These are phyloP conservation scores for Globisporangium cystogenes DNA, from an alignment of 352 stramenopile species.

Conservation along the genomic window DNA sequence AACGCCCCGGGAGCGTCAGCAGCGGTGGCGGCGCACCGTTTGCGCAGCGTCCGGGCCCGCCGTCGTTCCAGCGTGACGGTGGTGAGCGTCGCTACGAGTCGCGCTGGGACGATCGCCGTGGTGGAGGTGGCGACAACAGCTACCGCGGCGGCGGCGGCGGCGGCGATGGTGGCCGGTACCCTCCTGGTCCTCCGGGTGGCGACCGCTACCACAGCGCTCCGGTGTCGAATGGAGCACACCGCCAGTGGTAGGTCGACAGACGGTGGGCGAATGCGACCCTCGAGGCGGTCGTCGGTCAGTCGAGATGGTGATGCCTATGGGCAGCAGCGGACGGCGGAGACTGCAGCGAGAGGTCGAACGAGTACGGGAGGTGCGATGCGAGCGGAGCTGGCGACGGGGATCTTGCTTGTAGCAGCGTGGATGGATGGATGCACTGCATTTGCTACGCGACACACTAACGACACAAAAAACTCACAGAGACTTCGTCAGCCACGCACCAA, in stretches of 20 bases:
- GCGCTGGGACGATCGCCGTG: constrained; percentile 65
- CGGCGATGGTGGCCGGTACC: constrained; percentile 10
- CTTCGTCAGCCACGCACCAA: too few relatives aligned
- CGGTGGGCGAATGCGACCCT: not conserved
- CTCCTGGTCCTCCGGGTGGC: not conserved
- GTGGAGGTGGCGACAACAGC: constrained; percentile 17
- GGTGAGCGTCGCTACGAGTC: constrained; percentile 52
- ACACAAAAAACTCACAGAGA: not conserved
- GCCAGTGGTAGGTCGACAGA: constrained; percentile 1
- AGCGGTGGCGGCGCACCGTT: constrained; percentile 33
- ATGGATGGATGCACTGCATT: not conserved
- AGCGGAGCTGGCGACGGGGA: not conserved
- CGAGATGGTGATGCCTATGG: too few relatives aligned
- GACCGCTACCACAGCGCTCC: constrained; percentile 10
- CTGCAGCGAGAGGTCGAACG: not conserved
- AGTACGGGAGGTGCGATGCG: not conserved
- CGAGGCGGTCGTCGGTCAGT: too few relatives aligned
- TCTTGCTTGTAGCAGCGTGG: not conserved
- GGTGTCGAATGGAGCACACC: constrained; percentile 2
- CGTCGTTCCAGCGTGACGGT: constrained; percentile 31
- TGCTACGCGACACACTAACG: not conserved
- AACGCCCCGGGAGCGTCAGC: constrained; percentile 36
- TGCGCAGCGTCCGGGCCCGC: constrained; percentile 36
- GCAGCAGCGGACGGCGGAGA: not conserved
- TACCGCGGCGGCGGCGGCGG: constrained; percentile 8